Evolutionary conservation across 176 grass and related monocot genomes (phyloP), one percentile per base, ranked within the genome.

Genomic region (Miscanthus lutarioriparius): DNA sequence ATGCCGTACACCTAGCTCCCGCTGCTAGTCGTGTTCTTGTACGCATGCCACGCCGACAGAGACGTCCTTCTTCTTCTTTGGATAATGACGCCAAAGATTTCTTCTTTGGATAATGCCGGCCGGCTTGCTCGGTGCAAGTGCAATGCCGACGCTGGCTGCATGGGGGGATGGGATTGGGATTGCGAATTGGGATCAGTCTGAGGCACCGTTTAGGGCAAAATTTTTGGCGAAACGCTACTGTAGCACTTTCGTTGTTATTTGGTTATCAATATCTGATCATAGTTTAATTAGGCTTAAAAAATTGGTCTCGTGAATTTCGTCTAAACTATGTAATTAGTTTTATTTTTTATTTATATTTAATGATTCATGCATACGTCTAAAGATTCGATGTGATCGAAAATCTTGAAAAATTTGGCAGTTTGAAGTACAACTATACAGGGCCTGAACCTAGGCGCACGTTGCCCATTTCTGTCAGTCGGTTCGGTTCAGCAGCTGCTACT

Each of bases 1-100:
- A 10, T 7, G 41, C 74, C 44, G 81, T 80, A 80, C 81, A 67
- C 87, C 61, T 75, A 72, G 47, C 40, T 47, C 30, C 17, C 61
- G 28, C 13, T 23, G 13, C 25, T 79, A 49, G 54, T 48, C 26
- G 26, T 32, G 41, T 14, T 44, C 3, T 69, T 84, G 27, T 76
- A 81, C 78, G 64, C 30, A 27, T 70, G 64, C 49, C 49, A 19
- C 43, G 47, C 67, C 6, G 13, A 4, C 78, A 43, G 20, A 45
- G 83, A 77, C 69, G 41, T 4, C 1, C 5, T 23, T 0, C n/a
- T 61, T 0, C 2, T 7, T 27, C n/a, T n/a, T n/a, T 26, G 82
- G 82, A 80, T 45, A 54, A 74, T 74, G 28, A 53, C n/a, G 30
- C 22, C 4, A 69, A 22, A 37, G 20, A 22, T 19, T 5, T 23